Base-by-base conservation (phyloP, 495 filamentous ascomycete species). In the Lophium mytilinum region DNA sequence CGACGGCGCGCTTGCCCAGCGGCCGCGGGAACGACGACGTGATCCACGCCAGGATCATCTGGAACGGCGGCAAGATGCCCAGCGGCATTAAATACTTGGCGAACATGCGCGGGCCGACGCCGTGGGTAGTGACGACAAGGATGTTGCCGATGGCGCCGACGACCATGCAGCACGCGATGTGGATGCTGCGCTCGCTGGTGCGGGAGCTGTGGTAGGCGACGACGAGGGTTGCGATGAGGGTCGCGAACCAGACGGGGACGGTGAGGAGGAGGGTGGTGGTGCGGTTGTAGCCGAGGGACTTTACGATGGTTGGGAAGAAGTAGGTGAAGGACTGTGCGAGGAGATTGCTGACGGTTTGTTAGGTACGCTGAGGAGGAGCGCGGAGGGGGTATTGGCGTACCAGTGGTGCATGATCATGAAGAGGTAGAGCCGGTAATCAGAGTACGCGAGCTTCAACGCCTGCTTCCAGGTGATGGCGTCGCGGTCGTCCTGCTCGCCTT, bases 261-360 rank as follows among this genome's bases (percentile, higher is more conserved):
- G 46, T 49, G 3, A 49, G 19, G 3, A 49, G 11, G 12, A 49
- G 11, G 4, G 46, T 49, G 6, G 15, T 24, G n/a, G 19, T 49
- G 46, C 24, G 4, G n/a, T 24, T 24, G 19, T 17, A 49, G 12
- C 46, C 46, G 1, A 49, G 9, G n/a, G n/a, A 17, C 19, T 49
- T 49, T 15, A 49, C 46, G 19, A 49, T 49, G 19, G 46, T 49
- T 12, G 46, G 46, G 19, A 17, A 49, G 46, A 49, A 49, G 46
- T 49, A 49, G 12, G 46, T 49, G 46, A 49, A 49, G n/a, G 46
- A 49, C 46, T 49, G 46, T 24, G 46, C 14, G 46, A 49, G 46
- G 15, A 49, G 46, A 24, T 49, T 49, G 46, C 15, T 12, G 24
- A 30, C 6, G 24, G 24, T 6, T 6, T 30, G 24, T 30, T 30